A percentile compares a stretch with the other conserved stretches of the same genome.
These are phyloP conservation scores for Melampsora abietis-canadensis DNA, from an alignment of 1,284 basidiomycete genomes.

Conservation along the genomic window DNA sequence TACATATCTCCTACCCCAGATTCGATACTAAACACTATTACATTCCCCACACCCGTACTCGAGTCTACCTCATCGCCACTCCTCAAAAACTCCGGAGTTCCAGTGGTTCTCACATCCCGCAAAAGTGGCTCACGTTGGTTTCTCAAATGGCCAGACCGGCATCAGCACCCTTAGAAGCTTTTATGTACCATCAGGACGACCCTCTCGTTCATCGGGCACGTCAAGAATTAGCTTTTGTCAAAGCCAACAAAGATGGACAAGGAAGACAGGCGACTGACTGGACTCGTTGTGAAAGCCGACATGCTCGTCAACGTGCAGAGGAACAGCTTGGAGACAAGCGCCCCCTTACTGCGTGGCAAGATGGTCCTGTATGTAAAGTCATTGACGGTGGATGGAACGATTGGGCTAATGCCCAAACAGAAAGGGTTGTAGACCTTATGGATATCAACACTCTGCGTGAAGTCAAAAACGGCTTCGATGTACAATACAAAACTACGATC, in stretches of 20 bases:
- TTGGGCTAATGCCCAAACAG: slow-evolving; percentile 84
- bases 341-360: slow-evolving; percentile 87
- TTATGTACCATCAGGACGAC: slow-evolving; percentile 84
- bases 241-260: slow-evolving; percentile 57
- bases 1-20: slow-evolving; percentile 46
- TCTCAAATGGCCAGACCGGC: slow-evolving; percentile 73
- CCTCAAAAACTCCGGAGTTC: slow-evolving; percentile 52
- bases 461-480: slow-evolving; percentile 74
- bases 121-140: slow-evolving; percentile 69
- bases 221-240: slow-evolving; percentile 69
- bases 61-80: slow-evolving; percentile 60
- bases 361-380: slow-evolving; percentile 81
- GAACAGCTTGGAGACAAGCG: slow-evolving; percentile 77
- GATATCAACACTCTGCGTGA: slow-evolving; percentile 82
- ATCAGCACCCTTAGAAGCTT: slow-evolving; percentile 83
- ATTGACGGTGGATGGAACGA: slow-evolving; percentile 91
- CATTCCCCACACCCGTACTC: slow-evolving; percentile 87
- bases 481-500: slow-evolving; percentile 84
- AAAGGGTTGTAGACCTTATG: slow-evolving; percentile 89
- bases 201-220: slow-evolving; percentile 83
- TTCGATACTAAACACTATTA: slow-evolving; percentile 92
- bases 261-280: slow-evolving; percentile 64
- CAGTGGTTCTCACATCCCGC: slow-evolving; percentile 62
- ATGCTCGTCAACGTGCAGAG: slow-evolving; percentile 79
- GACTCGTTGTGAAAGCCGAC: slow-evolving; percentile 85